phyloP scores from a whole-genome alignment of 1,284 basidiomycete genomes.

The Fomitiporia mediterranea region DNA sequence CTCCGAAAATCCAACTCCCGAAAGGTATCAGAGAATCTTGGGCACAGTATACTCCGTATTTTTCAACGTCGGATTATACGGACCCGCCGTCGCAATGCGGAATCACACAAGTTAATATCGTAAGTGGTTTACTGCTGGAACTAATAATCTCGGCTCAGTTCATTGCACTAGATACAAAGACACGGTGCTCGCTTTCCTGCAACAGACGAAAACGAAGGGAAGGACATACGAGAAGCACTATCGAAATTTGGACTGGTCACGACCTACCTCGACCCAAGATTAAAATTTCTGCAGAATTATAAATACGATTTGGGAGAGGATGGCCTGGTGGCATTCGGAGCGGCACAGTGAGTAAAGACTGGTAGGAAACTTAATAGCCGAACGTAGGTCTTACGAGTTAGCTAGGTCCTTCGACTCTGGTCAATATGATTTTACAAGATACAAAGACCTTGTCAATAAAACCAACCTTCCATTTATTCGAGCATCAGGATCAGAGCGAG shows the following conservation, averaged over 20 bases:
- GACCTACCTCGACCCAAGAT: slow-evolving; percentile 40
- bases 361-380: background rate
- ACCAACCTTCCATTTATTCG: slow-evolving; percentile 60
- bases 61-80: slow-evolving; percentile 43
- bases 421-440: slow-evolving; percentile 44
- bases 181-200: slow-evolving; percentile 84
- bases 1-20: slow-evolving; percentile 22
- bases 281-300: slow-evolving; percentile 60
- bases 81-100: slow-evolving; percentile 45
- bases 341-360: slow-evolving; percentile 53
- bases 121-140: slow-evolving; percentile 33
- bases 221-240: slow-evolving; percentile 46
- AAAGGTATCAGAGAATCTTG: slow-evolving; percentile 34
- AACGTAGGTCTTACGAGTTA: background rate
- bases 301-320: slow-evolving; percentile 57
- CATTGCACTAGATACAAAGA: slow-evolving; percentile 63
- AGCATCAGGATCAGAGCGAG: slow-evolving; percentile 54
- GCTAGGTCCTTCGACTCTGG: slow-evolving; percentile 50
- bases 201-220: slow-evolving; percentile 40
- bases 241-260: slow-evolving; percentile 46
- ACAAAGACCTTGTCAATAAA: slow-evolving; percentile 42
- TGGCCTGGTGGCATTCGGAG: slow-evolving; percentile 66
- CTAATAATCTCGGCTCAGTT: background rate
- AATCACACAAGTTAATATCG: slow-evolving; percentile 63
- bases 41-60: slow-evolving; percentile 60